Evolutionary conservation across 73 alveolate species (phyloP).

Genomic region (Tetrahymena malaccensis): DNA sequence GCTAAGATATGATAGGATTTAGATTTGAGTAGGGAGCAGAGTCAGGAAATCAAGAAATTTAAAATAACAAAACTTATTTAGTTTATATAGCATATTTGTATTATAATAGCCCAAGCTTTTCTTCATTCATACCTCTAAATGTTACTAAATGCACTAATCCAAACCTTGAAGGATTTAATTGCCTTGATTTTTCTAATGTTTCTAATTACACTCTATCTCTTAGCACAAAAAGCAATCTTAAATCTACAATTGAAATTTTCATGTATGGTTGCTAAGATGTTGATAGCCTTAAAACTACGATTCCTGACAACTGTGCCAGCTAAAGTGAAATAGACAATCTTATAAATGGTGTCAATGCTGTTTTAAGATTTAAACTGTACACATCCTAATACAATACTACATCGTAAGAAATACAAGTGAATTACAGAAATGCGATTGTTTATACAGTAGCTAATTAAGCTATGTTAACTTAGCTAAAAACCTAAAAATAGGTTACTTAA

Average conservation of each 20-base stretch:
- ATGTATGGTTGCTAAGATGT: not conserved
- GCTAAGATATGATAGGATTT: not conserved
- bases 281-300: not conserved
- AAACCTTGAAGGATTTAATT: not conserved
- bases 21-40: not conserved
- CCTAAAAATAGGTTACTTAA: not conserved
- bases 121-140: not conserved
- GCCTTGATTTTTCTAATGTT: not conserved
- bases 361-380: too few species aligned
- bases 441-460: not conserved
- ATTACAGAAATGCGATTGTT: not conserved
- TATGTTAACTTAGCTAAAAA: not conserved
- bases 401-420: not conserved
- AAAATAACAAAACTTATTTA: not conserved
- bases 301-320: not conserved
- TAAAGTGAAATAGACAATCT: not conserved
- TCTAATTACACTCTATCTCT: not conserved
- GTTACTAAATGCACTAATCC: not conserved
- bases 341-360: not conserved
- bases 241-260: not conserved
- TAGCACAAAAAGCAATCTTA: not conserved
- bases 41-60: not conserved
- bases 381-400: not conserved
- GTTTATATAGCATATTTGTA: not conserved
- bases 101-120: not conserved